Evolutionary conservation across 2,329 filamentous ascomycete species (phyloP), one percentile per base, ranked within the genome.

Genomic region (Zymoseptoria crescenta): DNA sequence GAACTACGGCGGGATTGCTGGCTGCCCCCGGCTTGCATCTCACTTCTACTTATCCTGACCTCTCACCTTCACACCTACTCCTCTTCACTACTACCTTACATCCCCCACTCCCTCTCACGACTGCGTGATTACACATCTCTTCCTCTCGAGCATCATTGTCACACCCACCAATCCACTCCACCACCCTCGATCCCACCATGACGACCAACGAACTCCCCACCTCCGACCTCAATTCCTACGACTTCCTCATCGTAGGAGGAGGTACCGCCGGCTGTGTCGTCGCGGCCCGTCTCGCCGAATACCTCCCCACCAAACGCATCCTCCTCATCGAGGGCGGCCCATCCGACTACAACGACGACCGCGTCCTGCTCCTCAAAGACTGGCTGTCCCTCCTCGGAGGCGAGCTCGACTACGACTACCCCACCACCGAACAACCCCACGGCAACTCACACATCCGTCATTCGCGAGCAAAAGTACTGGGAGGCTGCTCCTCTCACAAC

Each of bases 401-500:
- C 70, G 86, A 96, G 71, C 83, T 96, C 62, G 91, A 96, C 77
- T 96, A 93, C 75, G 91, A 96, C 76, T 96, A 96, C 76, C 84
- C 84, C 69, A 96, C 91, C 35, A 90, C 86, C 53, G 90, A 95
- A 76, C 91, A 96, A 79, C 91, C 91, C 64, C 94, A 76, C 83
- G 90, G 91, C 72, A 96, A 96, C 80, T 94, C 89, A 58, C 83
- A 91, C 77, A 96, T 96, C 77, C 86, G 91, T 65, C 91, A 96
- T 79, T 95, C 91, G 13, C 87, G 91, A 63, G 91, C 91, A 64
- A 96, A 96, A 80, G 91, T 96, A 48, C 83, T 96, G 29, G 91
- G 91, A 67, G 91, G 91, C 66, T 96, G 91, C 81, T 95, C 91
- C 51, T 93, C 88, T 60, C 91, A 96, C 81, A 96, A 96, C 77